phyloP scores from a whole-genome alignment of 352 stramenopile genomes.

The Pythium diclinum region DNA sequence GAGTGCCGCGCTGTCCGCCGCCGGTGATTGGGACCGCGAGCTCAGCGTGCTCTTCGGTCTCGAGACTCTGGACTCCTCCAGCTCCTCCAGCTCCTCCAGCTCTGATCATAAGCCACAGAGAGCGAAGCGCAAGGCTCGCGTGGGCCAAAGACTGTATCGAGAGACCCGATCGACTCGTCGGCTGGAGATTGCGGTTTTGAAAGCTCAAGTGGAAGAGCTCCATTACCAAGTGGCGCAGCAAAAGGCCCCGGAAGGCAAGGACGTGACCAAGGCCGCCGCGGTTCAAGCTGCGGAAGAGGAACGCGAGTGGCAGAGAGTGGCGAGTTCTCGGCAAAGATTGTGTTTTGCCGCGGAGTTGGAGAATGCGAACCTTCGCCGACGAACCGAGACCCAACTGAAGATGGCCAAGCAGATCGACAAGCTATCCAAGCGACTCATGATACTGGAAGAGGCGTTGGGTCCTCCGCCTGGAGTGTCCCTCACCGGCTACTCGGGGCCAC shows the following conservation, averaged over 20 bases:
- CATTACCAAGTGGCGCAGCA: constrained; percentile 11
- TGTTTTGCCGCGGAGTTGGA: constrained; percentile 8
- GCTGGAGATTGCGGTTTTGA: background rate
- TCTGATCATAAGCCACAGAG: too few species aligned
- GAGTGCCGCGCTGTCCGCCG: too few species aligned
- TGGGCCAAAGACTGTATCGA: too few species aligned
- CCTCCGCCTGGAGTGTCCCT: too few species aligned
- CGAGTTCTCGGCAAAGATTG: background rate
- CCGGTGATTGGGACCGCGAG: too few species aligned
- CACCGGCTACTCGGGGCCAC: constrained; percentile 8
- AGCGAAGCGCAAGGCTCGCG: too few species aligned
- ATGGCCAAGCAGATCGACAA: constrained; percentile 13
- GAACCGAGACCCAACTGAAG: constrained; percentile 10
- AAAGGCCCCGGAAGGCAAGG: background rate
- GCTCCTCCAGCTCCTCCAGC: too few species aligned
- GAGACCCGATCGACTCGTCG: constrained; percentile 8
- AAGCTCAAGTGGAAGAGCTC: constrained; percentile 9
- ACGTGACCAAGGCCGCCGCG: too few species aligned
- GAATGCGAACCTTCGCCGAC: constrained; percentile 13
- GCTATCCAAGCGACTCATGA: background rate
- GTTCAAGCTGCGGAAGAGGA: background rate
- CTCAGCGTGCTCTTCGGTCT: too few species aligned
- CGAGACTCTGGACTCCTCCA: too few species aligned
- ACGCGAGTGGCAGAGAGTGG: constrained; percentile 3
- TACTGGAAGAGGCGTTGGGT: too few species aligned